Conservation (phyloP, 345 rosid species). For the Dovyalis caffra region DNA sequence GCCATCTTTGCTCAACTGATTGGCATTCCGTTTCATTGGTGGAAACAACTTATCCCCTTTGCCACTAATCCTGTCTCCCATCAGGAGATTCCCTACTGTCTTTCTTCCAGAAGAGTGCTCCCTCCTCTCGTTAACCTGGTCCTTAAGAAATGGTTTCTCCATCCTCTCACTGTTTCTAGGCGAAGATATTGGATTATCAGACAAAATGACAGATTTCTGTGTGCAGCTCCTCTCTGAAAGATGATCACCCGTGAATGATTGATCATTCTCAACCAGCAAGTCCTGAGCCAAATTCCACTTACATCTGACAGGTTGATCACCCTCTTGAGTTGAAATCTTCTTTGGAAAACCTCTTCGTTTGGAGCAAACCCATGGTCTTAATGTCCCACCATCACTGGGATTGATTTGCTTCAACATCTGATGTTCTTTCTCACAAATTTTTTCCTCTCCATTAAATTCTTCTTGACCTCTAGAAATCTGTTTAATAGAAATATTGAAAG, state of each 20-base stretch:
- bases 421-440: slow-evolving; percentile 29
- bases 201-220: slow-evolving; percentile 33
- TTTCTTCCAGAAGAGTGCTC: slow-evolving; percentile 44
- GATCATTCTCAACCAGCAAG: slow-evolving; percentile 48
- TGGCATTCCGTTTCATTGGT: slow-evolving; percentile 28
- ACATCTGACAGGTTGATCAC: slow-evolving; percentile 34
- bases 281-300: slow-evolving; percentile 45
- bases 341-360: slow-evolving; percentile 54
- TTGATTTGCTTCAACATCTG: slow-evolving; percentile 29
- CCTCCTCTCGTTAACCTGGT: slow-evolving; percentile 23
- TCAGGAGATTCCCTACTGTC: slow-evolving; percentile 32
- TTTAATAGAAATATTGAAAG: slow-evolving; percentile 30
- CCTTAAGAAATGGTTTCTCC: slow-evolving; percentile 27
- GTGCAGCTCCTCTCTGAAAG: slow-evolving; percentile 32
- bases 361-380: slow-evolving; percentile 57
- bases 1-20: slow-evolving; percentile 26
- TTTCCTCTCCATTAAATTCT: slow-evolving; percentile 37
- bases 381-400: slow-evolving; percentile 52
- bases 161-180: slow-evolving; percentile 32
- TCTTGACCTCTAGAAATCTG: slow-evolving; percentile 46
- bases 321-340: slow-evolving; percentile 43
- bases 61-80: slow-evolving; percentile 24
- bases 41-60: slow-evolving; percentile 22
- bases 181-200: slow-evolving; percentile 35
- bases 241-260: slow-evolving; percentile 37